phyloP scores from a whole-genome alignment of 441 rosid genomes.

The Gossypium aridum region DNA sequence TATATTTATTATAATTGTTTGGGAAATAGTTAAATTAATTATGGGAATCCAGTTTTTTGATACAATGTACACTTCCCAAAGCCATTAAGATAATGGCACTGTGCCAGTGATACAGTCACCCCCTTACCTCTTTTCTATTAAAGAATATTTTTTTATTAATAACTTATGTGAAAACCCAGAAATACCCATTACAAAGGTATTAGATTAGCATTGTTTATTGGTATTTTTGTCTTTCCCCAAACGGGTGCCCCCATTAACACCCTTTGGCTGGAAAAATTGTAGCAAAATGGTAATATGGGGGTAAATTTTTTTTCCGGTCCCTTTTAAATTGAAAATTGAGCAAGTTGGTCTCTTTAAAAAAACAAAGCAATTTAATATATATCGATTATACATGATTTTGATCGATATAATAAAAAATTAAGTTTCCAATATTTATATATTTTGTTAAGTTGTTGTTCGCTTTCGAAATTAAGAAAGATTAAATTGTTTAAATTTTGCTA shows the following conservation, averaged over 20 bases:
- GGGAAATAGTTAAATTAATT: slow-evolving; percentile 29
- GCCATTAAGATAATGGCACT: slow-evolving; percentile 17
- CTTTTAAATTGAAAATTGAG: too few species aligned
- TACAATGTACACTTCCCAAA: slow-evolving; percentile 27
- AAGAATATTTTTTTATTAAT: not conserved
- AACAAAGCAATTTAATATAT: too few species aligned
- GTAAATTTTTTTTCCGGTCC: too few species aligned
- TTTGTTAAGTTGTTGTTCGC: too few species aligned
- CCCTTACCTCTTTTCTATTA: not conserved
- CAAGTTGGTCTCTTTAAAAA: too few species aligned
- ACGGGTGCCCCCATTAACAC: not conserved
- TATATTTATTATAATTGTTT: slow-evolving; percentile 13
- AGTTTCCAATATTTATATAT: too few species aligned
- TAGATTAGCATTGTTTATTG: slow-evolving; percentile 3
- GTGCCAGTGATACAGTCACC: slow-evolving; percentile 19
- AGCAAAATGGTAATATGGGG: not conserved
- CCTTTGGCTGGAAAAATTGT: not conserved
- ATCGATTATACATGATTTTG: too few species aligned
- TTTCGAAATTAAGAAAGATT: too few species aligned
- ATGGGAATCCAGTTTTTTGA: slow-evolving; percentile 23
- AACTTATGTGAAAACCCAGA: not conserved
- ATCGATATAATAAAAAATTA: too few species aligned
- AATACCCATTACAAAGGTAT: not conserved
- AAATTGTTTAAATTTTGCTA: too few species aligned
- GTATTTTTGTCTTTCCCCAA: slow-evolving; percentile 15